Base-by-base conservation (phyloP, 257 asterid genomes). In the Nicotiana sylvestris region DNA sequence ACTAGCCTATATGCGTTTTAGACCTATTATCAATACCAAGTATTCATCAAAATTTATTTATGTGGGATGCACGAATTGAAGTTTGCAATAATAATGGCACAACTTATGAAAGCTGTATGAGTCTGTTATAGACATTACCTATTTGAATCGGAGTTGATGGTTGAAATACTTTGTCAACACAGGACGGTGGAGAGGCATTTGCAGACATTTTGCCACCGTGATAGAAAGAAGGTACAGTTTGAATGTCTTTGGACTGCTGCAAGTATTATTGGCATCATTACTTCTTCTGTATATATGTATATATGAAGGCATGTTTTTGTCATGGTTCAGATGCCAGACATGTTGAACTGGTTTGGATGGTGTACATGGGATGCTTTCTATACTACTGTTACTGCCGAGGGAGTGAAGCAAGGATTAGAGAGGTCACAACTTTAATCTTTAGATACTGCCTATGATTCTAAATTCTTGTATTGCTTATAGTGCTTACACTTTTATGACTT, bases 321-420 rank as follows among this genome's bases (percentile, higher is more conserved):
- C 70, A 78, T 77, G 66, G 78, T 66, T 79, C 90, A 95, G 98
- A 91, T 95, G 92, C 98, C 99, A 17, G 98, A 95, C 61, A 91
- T 95, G 85, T 84, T 95, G 90, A 95, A 95, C 89, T 95, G 98
- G 99, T 95, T 95, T 58, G 98, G 99, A 25, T 93, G 98, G 99
- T 95, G 99, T 60, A 95, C 99, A 1, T 95, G 99, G 99, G 99
- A 95, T 86, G 99, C 99, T 81, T 95, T 93, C 92, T 93, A 95
- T 58, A 95, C 99, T 30, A 91, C 92, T 37, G 99, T 95, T 74
- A 91, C 96, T 46, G 87, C 98, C 13, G 85, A 95, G 80, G 99
- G 99, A 43, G 98, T 92, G 81, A 92, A 90, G 85, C 92, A 88
- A 67, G 98, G 99, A 46, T 81, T 95, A 81, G 86, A 91, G 87